A percentile compares a stretch with the other conserved stretches of the same genome.
Conservation (phyloP, 352 stramenopile species). For the Globisporangium perplexum region DNA sequence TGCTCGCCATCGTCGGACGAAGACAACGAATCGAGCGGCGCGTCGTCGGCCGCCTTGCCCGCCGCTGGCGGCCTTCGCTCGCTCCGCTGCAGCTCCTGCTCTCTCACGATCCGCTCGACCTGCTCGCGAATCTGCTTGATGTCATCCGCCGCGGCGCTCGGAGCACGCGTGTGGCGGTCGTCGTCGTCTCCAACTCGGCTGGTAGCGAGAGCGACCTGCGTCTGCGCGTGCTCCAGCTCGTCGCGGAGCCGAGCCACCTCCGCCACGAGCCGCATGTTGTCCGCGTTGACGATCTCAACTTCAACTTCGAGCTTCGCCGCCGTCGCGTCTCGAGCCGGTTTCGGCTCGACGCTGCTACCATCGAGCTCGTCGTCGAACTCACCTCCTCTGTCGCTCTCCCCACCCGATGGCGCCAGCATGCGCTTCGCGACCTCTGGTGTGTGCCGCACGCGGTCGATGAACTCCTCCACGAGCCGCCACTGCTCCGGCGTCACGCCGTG, state of each 20-base stretch:
- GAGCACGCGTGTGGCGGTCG: background rate
- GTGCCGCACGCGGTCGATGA: conserved; percentile 59
- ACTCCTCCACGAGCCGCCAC: conserved; percentile 51
- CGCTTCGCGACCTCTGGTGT: conserved; percentile 49
- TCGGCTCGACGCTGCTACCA: conserved; percentile 1
- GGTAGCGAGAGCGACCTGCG: conserved; percentile 1
- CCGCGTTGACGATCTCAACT: conserved; percentile 16
- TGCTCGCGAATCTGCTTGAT: conserved; percentile 10
- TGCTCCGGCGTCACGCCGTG: conserved; percentile 54
- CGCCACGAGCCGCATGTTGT: conserved; percentile 25
- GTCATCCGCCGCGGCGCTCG: background rate
- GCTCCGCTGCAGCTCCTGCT: conserved; percentile 9
- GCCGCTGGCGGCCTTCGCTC: background rate
- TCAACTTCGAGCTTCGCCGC: conserved; percentile 14
- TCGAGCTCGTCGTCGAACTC: background rate
- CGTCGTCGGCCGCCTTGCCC: background rate
- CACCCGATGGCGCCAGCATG: conserved; percentile 12
- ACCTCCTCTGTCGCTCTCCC: too few relatives aligned
- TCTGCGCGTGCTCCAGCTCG: conserved; percentile 24
- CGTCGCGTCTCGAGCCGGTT: conserved; percentile 7
- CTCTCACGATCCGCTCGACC: conserved; percentile 6
- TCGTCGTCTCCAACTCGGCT: background rate
- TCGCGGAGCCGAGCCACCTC: conserved; percentile 28
- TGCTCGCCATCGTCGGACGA: conserved; percentile 10
- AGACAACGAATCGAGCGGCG: conserved; percentile 16